phyloP scores from a whole-genome alignment of 441 rosid genomes.

The Jatropha podagrica region DNA sequence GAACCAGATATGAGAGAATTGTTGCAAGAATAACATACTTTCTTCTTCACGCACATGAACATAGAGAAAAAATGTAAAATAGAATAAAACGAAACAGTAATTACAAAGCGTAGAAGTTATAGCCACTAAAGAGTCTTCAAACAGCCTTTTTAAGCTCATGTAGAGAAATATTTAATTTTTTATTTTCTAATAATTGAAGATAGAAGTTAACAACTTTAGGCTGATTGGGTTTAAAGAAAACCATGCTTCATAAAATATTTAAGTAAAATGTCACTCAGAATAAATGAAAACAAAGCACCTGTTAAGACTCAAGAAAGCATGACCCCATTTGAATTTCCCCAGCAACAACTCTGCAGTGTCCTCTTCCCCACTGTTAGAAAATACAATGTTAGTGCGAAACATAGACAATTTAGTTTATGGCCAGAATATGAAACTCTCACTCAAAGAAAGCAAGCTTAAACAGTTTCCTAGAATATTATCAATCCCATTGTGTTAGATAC shows the following conservation, averaged over 20 bases:
- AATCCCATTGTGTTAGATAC: constrained; percentile 1
- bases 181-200: neutral
- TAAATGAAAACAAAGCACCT: constrained; percentile 39
- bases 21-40: neutral
- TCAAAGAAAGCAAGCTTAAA: neutral
- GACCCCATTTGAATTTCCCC: constrained; percentile 97
- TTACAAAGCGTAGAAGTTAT: neutral
- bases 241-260: neutral
- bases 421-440: neutral
- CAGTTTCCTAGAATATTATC: neutral
- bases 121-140: neutral
- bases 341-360: constrained; percentile 77
- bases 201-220: neutral
- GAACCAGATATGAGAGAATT: neutral
- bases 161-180: neutral
- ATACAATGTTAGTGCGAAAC: constrained; percentile 14
- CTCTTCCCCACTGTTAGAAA: constrained; percentile 70
- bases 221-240: neutral
- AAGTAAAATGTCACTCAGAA: neutral
- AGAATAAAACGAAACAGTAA: neutral
- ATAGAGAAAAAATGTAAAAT: neutral
- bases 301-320: constrained; percentile 90
- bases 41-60: neutral
- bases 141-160: neutral
- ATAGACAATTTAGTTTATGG: neutral